Conservation (phyloP, 176 grass and related monocot genomes). For the Puccinellia tenuiflora region DNA sequence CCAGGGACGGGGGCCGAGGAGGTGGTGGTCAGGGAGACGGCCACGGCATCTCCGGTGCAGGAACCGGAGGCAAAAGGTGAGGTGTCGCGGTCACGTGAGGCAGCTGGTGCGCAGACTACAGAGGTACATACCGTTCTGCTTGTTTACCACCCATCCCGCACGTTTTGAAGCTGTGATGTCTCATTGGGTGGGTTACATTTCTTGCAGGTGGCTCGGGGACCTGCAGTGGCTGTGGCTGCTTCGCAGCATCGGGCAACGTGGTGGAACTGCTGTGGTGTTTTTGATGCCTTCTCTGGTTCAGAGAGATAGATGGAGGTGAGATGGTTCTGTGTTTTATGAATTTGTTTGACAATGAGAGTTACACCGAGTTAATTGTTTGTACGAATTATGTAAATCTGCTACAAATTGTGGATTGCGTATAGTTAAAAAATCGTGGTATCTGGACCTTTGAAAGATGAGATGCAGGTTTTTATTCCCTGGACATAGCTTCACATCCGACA, state of each 20-base stretch:
- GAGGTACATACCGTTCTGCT: constrained; percentile 28
- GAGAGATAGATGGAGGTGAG: constrained; percentile 53
- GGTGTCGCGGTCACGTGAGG: constrained; percentile 24
- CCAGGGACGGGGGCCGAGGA: constrained; percentile 15
- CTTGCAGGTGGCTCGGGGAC: constrained; percentile 32
- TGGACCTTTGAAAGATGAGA: neutral
- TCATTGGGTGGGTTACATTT: constrained; percentile 22
- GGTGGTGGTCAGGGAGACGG: constrained; percentile 21
- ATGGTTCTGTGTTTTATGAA: neutral
- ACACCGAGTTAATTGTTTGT: neutral
- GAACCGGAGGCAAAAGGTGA: constrained; percentile 28
- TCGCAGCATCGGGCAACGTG: constrained; percentile 41
- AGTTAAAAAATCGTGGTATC: neutral
- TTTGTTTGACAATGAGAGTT: neutral
- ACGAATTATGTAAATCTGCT: neutral
- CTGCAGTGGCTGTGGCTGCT: constrained; percentile 28
- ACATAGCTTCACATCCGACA: neutral
- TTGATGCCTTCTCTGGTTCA: constrained; percentile 58
- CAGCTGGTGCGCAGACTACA: constrained; percentile 16
- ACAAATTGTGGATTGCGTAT: neutral
- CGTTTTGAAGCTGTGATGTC: constrained; percentile 9
- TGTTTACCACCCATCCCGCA: neutral
- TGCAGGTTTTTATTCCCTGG: neutral
- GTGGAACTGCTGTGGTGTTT: constrained; percentile 84
- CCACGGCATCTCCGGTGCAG: neutral